A percentile compares a stretch with the other conserved stretches of the same genome.
These are phyloP conservation scores for Clitocybe nebularis DNA, from an alignment of 1,284 basidiomycete genomes.

Conservation along the genomic window DNA sequence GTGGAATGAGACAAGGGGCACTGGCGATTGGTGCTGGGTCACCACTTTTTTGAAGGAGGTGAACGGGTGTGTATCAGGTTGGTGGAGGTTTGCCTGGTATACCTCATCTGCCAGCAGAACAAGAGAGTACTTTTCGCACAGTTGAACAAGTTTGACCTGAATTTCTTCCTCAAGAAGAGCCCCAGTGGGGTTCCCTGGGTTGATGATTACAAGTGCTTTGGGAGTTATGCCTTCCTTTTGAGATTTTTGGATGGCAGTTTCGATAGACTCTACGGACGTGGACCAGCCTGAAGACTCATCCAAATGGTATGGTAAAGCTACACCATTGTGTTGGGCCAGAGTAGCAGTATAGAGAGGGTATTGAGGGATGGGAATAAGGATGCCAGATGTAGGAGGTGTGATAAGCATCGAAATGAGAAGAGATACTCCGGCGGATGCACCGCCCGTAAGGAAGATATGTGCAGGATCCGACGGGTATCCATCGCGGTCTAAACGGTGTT, in stretches of 20 bases:
- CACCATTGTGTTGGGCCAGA: conserved; percentile 80
- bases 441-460: conserved; percentile 91
- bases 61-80: conserved; percentile 66
- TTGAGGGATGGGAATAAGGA: conserved; percentile 96
- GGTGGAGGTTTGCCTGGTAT: conserved; percentile 90
- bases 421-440: conserved; percentile 90
- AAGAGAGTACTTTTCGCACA: conserved; percentile 84
- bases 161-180: conserved; percentile 70
- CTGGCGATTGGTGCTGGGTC: conserved; percentile 52
- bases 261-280: conserved; percentile 73
- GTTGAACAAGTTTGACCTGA: conserved; percentile 69
- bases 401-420: conserved; percentile 85
- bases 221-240: conserved; percentile 60
- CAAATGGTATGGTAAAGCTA: conserved; percentile 87
- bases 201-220: conserved; percentile 90
- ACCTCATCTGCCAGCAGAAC: conserved; percentile 94
- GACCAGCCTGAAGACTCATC: conserved; percentile 84
- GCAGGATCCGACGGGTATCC: conserved; percentile 82
- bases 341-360: conserved; percentile 97
- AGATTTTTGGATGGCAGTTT: conserved; percentile 66
- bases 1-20: conserved; percentile 91
- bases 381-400: conserved; percentile 60
- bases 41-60: conserved; percentile 90
- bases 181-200: conserved; percentile 95
- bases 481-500: conserved; percentile 66